Conservation (phyloP, 148 eudicot genomes). For the Silene uniflora region DNA sequence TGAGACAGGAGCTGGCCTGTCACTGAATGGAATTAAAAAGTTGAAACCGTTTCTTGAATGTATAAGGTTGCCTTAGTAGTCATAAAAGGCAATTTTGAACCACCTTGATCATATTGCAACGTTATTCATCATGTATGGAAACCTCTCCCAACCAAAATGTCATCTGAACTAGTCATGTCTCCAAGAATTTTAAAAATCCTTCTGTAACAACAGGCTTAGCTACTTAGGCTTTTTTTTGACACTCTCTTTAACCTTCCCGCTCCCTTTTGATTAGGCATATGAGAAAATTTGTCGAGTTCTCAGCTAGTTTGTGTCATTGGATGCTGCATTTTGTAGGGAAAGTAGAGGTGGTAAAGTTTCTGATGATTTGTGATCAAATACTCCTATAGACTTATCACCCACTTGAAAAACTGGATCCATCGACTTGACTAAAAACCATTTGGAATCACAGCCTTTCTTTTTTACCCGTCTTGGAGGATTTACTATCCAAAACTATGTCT, state of each 20-base stretch:
- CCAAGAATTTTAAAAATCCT: not conserved
- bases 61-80: not conserved
- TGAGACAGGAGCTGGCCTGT: not conserved
- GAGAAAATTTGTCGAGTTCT: not conserved
- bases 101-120: not conserved
- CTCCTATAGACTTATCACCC: not conserved
- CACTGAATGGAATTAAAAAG: not conserved
- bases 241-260: not conserved
- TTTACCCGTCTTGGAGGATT: not conserved
- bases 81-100: not conserved
- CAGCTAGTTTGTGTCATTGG: not conserved
- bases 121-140: not conserved
- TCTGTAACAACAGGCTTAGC: not conserved
- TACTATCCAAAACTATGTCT: not conserved
- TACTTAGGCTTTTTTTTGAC: not conserved
- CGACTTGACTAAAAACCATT: not conserved
- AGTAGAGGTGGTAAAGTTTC: not conserved
- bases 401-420: not conserved
- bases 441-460: not conserved
- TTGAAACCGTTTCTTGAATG: not conserved
- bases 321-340: not conserved
- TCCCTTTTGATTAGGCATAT: not conserved
- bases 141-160: not conserved
- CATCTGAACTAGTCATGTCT: not conserved
- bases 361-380: not conserved